These are phyloP conservation scores for Teratosphaeria zuluensis DNA, from an alignment of 2,329 filamentous ascomycete species.

Conservation along the genomic window DNA sequence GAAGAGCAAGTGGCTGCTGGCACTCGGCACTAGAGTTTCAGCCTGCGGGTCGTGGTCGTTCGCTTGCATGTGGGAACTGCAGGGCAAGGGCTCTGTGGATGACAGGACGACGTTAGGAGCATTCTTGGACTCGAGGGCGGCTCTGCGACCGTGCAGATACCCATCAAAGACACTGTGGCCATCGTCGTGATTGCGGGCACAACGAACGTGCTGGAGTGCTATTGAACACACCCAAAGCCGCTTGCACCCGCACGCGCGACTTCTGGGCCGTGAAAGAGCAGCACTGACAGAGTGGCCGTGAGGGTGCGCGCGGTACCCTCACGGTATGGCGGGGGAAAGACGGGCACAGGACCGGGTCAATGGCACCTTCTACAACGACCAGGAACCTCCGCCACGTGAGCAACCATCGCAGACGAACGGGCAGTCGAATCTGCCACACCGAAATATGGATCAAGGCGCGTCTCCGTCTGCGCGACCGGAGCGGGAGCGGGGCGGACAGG, in stretches of 20 bases:
- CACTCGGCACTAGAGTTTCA: neutral
- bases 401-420: conserved; percentile 10
- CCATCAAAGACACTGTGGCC: neutral
- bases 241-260: neutral
- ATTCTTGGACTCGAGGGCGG: neutral
- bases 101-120: neutral
- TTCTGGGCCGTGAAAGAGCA: neutral
- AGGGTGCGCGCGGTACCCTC: neutral
- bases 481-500: neutral
- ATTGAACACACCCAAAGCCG: neutral
- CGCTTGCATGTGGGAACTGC: neutral
- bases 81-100: neutral
- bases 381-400: conserved; percentile 2
- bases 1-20: neutral
- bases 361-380: conserved; percentile 13
- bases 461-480: neutral
- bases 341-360: conserved; percentile 16
- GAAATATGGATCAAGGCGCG: neutral
- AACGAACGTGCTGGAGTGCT: neutral
- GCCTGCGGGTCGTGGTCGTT: neutral
- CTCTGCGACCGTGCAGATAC: neutral
- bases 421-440: conserved; percentile 8
- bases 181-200: neutral
- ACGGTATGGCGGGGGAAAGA: conserved; percentile 9
- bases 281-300: neutral